Evolutionary conservation across 768 basidiomycete species (phyloP).

Genomic region (Suillus sp.): DNA sequence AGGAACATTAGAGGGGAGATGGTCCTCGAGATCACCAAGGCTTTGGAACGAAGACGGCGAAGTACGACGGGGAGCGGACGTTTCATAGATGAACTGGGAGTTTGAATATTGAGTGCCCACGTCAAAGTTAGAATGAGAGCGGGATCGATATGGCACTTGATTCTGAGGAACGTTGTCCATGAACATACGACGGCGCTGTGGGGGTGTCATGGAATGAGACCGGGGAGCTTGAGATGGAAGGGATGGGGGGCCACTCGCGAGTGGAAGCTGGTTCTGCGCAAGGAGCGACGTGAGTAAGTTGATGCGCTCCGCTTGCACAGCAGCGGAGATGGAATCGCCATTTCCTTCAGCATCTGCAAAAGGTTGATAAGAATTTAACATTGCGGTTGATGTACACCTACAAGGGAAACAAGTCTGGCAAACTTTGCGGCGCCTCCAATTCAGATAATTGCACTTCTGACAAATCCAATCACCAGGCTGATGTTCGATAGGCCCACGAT

Average conservation of each 20-base stretch:
- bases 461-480: conserved; percentile 86
- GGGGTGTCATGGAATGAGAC: conserved; percentile 50
- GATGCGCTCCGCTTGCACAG: conserved; percentile 84
- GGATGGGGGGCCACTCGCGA: conserved; percentile 21
- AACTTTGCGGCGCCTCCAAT: conserved; percentile 86
- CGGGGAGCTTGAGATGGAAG: conserved; percentile 29
- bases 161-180: conserved; percentile 39
- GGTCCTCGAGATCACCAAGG: conserved; percentile 27
- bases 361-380: conserved; percentile 13
- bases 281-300: conserved; percentile 77
- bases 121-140: conserved; percentile 55
- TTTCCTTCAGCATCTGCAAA: conserved; percentile 80
- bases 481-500: conserved; percentile 85
- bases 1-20: conserved; percentile 36
- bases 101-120: conserved; percentile 46
- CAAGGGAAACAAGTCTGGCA: conserved; percentile 89
- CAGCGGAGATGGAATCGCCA: conserved; percentile 82
- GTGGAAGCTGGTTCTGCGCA: conserved; percentile 50
- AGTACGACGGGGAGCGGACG: conserved; percentile 46
- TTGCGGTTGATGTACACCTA: conserved; percentile 39
- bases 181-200: conserved; percentile 43
- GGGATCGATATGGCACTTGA: conserved; percentile 38
- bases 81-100: conserved; percentile 70
- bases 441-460: conserved; percentile 82
- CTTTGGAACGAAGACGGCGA: conserved; percentile 42